Percentiles rank a stretch among this genome's conserved stretches.
Evolutionary conservation across 352 stramenopile genomes (phyloP).

Genomic region (Globisporangium acanthophoron): DNA sequence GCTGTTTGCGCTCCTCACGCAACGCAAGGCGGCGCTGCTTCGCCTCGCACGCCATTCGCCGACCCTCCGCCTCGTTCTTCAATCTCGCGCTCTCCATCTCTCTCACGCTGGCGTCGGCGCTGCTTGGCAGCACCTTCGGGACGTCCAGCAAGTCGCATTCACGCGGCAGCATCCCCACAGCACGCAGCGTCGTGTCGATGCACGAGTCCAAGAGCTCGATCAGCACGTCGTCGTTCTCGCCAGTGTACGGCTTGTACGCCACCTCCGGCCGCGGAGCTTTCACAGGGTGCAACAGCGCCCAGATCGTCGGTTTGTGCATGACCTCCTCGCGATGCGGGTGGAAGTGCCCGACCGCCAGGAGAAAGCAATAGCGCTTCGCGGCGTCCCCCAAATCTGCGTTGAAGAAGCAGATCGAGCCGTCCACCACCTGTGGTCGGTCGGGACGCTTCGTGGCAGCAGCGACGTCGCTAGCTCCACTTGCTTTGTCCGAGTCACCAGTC

Average conservation of each 20-base stretch:
- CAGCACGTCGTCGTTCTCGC: slow-evolving; percentile 31
- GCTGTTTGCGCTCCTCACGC: slow-evolving; percentile 16
- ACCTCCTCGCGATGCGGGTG: slow-evolving; percentile 41
- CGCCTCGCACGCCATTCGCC: slow-evolving; percentile 58
- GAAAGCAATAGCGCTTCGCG: slow-evolving; percentile 68
- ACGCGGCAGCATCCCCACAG: slow-evolving; percentile 32
- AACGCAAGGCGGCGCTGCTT: slow-evolving; percentile 41
- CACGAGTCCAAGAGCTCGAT: slow-evolving; percentile 49
- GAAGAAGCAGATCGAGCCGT: slow-evolving; percentile 67
- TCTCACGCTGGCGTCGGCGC: neutral
- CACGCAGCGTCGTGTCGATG: slow-evolving; percentile 52
- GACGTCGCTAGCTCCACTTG: neutral
- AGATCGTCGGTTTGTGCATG: slow-evolving; percentile 33
- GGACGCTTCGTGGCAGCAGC: neutral
- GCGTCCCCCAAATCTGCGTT: slow-evolving; percentile 41
- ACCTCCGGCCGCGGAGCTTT: slow-evolving; percentile 24
- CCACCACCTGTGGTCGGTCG: slow-evolving; percentile 39
- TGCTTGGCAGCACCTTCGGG: slow-evolving; percentile 15
- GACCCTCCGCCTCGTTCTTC: slow-evolving; percentile 52
- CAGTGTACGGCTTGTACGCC: slow-evolving; percentile 46
- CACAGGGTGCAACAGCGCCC: slow-evolving; percentile 18
- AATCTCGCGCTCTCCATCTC: slow-evolving; percentile 12
- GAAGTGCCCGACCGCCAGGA: slow-evolving; percentile 49
- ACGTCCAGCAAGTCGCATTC: slow-evolving; percentile 50
- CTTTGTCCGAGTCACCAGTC: neutral